Evolutionary conservation across 169 alveolate genomes (phyloP).

Genomic region (Plasmodium knowlesi): DNA sequence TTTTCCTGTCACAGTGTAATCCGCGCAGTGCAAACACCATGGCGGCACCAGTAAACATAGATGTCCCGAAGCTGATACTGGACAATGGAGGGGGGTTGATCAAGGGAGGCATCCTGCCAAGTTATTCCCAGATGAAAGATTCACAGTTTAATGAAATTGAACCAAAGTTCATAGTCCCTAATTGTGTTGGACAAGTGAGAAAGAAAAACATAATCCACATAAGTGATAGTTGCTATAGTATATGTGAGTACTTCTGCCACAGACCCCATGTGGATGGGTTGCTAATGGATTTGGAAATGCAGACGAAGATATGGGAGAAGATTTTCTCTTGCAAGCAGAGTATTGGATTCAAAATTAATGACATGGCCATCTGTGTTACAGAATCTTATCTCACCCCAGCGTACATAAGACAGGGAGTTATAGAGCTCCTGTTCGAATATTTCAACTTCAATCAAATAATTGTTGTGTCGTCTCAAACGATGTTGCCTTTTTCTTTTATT

Average conservation of each 20-base stretch:
- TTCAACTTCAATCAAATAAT: conserved; percentile 78
- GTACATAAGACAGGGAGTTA: conserved; percentile 84
- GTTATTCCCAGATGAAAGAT: conserved; percentile 38
- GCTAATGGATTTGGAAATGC: conserved; percentile 85
- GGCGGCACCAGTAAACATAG: conserved; percentile 83
- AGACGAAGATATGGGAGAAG: conserved; percentile 87
- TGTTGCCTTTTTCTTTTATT: conserved; percentile 82
- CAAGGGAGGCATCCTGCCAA: conserved; percentile 86
- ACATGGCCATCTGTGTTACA: conserved; percentile 79
- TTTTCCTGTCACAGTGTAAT: not conserved
- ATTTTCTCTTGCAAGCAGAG: conserved; percentile 72
- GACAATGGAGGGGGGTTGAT: conserved; percentile 90
- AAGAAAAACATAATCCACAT: conserved; percentile 77
- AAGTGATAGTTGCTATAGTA: conserved; percentile 84
- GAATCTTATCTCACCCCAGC: conserved; percentile 90
- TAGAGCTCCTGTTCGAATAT: conserved; percentile 89
- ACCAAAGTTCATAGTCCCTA: conserved; percentile 85
- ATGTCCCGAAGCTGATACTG: conserved; percentile 85
- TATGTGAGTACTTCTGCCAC: conserved; percentile 88
- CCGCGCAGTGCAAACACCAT: conserved; percentile 1
- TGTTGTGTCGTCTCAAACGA: conserved; percentile 86
- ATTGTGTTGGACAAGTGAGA: conserved; percentile 88
- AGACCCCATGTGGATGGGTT: conserved; percentile 85
- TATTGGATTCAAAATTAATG: conserved; percentile 58
- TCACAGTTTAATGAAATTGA: conserved; percentile 66